Evolutionary conservation across 306 rosid genomes (phyloP).

Genomic region (Vachellia collinsii): DNA sequence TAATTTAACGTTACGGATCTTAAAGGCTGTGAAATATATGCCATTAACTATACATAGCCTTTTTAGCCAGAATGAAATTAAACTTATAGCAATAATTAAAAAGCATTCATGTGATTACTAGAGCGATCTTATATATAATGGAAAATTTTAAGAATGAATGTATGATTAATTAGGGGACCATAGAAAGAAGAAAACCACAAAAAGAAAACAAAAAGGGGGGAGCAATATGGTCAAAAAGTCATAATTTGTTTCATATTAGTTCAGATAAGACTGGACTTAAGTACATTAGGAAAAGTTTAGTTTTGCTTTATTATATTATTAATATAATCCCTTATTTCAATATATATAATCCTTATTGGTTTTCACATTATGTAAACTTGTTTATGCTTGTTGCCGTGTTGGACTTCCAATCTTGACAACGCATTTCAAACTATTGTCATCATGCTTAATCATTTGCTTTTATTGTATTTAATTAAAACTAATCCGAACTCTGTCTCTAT

Average conservation of each 20-base stretch:
- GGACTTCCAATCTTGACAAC: constrained; percentile 29
- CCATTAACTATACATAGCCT: no score
- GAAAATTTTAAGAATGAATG: background rate
- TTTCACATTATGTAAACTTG: constrained; percentile 20
- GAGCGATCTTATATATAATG: background rate
- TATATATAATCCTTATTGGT: background rate
- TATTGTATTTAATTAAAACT: constrained; percentile 40
- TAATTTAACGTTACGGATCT: no score
- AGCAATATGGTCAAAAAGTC: constrained; percentile 50
- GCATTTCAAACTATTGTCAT: constrained; percentile 35
- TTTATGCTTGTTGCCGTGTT: constrained; percentile 21
- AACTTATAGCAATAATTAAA: no score
- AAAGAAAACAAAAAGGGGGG: constrained; percentile 11
- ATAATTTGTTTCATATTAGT: constrained; percentile 34
- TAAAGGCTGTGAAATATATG: no score
- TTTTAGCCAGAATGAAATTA: no score
- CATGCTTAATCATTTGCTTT: constrained; percentile 44
- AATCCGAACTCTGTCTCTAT: background rate
- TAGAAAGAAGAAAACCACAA: constrained; percentile 20
- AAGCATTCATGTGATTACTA: background rate
- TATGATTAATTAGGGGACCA: constrained; percentile 5
- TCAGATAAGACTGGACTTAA: constrained; percentile 15
- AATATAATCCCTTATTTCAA: no score
- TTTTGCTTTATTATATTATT: background rate
- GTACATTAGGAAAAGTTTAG: constrained; percentile 31